Percentiles rank a stretch among this genome's conserved stretches.
Evolutionary conservation across 2,329 filamentous ascomycete species (phyloP).

Genomic region (Diaporthe batatas): DNA sequence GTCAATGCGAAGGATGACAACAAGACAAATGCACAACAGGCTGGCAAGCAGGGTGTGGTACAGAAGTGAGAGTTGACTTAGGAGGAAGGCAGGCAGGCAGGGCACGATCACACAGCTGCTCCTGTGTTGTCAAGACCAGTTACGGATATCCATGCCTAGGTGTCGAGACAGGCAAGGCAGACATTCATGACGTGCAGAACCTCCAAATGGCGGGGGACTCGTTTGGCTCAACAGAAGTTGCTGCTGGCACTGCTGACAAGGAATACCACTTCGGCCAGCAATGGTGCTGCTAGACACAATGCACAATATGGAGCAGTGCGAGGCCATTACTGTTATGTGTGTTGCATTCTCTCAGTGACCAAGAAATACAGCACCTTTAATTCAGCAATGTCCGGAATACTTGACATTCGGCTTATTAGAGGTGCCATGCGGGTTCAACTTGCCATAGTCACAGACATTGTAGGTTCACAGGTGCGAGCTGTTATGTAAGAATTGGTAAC

Average conservation of each 20-base stretch:
- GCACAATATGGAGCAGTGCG: not conserved
- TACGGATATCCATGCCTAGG: not conserved
- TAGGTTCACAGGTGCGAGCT: not conserved
- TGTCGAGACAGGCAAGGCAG: not conserved
- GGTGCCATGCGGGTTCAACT: too few species aligned
- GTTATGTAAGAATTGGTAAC: not conserved
- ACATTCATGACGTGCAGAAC: not conserved
- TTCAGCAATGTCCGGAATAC: not conserved
- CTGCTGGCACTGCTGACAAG: not conserved
- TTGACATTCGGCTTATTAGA: not conserved
- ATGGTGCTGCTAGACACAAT: slow-evolving; percentile 36
- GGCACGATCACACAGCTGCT: not conserved
- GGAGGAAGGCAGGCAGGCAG: not conserved
- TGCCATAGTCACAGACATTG: not conserved
- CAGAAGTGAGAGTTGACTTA: slow-evolving; percentile 31
- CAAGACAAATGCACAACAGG: slow-evolving; percentile 47
- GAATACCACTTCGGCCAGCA: slow-evolving; percentile 9
- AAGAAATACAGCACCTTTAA: not conserved
- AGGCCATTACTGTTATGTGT: not conserved
- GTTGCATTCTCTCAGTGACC: not conserved
- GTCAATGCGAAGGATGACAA: slow-evolving; percentile 76
- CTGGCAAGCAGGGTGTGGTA: slow-evolving; percentile 37
- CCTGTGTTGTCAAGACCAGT: not conserved
- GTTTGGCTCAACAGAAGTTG: not conserved
- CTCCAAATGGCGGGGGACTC: not conserved